Evolutionary conservation across 345 rosid species (phyloP).

Genomic region (Garcia nutans): DNA sequence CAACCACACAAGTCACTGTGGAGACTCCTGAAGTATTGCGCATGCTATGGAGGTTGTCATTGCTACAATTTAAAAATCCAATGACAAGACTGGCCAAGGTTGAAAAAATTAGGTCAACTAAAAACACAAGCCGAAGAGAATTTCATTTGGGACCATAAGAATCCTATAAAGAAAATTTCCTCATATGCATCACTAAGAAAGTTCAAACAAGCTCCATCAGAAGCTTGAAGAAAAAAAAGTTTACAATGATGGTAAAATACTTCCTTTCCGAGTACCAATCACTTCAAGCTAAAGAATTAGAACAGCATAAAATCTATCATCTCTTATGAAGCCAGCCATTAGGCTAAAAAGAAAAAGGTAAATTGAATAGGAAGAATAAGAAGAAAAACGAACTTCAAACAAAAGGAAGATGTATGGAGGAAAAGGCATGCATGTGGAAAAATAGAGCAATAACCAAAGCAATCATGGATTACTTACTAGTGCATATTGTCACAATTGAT

Average conservation of each 20-base stretch:
- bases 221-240: too few species aligned
- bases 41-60: too few species aligned
- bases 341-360: neutral
- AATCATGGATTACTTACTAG: slow-evolving; percentile 49
- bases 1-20: neutral
- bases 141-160: too few species aligned
- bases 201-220: too few species aligned
- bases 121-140: too few species aligned
- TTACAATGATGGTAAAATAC: too few species aligned
- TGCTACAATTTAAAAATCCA: neutral
- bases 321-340: too few species aligned
- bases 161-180: too few species aligned
- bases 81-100: neutral
- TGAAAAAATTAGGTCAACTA: neutral
- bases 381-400: neutral
- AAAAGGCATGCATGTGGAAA: neutral
- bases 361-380: neutral
- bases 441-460: neutral
- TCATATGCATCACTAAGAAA: too few species aligned
- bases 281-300: too few species aligned
- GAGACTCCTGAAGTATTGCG: neutral
- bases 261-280: too few species aligned
- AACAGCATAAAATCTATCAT: too few species aligned
- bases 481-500: slow-evolving; percentile 48
- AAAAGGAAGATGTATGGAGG: neutral